Conservation (phyloP, 352 stramenopile genomes). For the Globisporangium megalacanthum region DNA sequence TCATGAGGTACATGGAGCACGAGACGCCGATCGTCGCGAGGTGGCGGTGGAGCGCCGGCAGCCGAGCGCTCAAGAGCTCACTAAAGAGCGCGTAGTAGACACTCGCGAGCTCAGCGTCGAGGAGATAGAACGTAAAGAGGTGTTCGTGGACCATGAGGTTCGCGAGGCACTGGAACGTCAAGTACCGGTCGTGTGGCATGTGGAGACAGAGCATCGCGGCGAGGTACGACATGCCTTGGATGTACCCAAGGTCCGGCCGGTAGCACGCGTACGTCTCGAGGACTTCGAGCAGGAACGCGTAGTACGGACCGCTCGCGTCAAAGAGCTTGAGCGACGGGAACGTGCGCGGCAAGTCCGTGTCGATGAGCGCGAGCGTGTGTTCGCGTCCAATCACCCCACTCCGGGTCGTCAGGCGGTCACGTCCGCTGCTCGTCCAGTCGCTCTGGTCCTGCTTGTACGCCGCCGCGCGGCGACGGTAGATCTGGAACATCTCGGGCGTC, state of each 20-base stretch:
- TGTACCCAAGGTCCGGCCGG: conserved; percentile 83
- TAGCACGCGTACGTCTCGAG: conserved; percentile 86
- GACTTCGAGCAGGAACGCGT: conserved; percentile 70
- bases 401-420: not conserved
- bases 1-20: conserved; percentile 84
- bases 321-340: conserved; percentile 81
- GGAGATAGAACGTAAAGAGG: conserved; percentile 84
- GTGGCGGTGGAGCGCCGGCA: conserved; percentile 52
- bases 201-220: conserved; percentile 81
- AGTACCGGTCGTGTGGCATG: conserved; percentile 75
- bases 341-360: conserved; percentile 82
- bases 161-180: conserved; percentile 81
- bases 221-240: conserved; percentile 89
- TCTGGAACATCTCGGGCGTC: conserved; percentile 83
- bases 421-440: conserved; percentile 14
- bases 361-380: conserved; percentile 77
- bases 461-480: conserved; percentile 60
- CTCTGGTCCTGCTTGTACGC: conserved; percentile 52
- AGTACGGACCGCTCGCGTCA: conserved; percentile 68
- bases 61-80: conserved; percentile 42
- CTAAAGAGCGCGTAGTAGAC: conserved; percentile 85
- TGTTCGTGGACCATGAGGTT: conserved; percentile 88
- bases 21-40: conserved; percentile 51
- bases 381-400: conserved; percentile 52
- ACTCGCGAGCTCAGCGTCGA: conserved; percentile 69